phyloP scores from a whole-genome alignment of 805 yeast genomes.

The Isabelozyma pseudorhagii region DNA sequence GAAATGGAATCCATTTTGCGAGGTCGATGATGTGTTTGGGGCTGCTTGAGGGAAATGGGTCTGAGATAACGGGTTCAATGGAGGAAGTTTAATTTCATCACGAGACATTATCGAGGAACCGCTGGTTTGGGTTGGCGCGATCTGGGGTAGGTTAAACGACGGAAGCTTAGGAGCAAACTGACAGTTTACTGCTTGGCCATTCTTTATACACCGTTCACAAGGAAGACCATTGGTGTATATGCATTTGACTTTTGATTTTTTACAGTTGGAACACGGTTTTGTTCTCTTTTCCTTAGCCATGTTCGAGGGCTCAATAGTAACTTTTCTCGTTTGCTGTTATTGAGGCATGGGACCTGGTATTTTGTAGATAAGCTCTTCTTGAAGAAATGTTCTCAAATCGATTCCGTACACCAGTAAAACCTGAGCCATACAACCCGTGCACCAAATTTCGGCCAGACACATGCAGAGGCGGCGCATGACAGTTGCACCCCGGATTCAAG shows the following conservation, averaged over 20 bases:
- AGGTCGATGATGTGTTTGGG: neutral
- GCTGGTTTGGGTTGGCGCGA: neutral
- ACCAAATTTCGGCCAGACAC: neutral
- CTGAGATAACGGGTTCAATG: conserved; percentile 8
- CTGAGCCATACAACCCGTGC: neutral
- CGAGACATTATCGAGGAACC: neutral
- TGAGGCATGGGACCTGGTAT: no score
- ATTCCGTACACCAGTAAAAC: no score
- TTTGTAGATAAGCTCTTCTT: no score
- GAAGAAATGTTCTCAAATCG: no score
- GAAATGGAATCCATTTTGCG: neutral
- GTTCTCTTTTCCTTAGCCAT: conserved; percentile 40
- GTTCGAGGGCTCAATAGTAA: neutral
- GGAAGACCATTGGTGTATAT: conserved; percentile 46
- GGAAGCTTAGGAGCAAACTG: conserved; percentile 56
- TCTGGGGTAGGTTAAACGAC: conserved; percentile 27
- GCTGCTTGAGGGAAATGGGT: neutral
- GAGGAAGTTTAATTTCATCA: conserved; percentile 11
- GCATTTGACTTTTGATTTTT: conserved; percentile 62
- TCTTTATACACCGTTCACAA: conserved; percentile 55
- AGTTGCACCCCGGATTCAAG: neutral
- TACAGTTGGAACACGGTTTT: conserved; percentile 64
- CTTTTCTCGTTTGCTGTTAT: neutral
- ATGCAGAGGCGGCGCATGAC: neutral
- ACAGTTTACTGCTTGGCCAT: conserved; percentile 46